Base-by-base conservation (phyloP, 208 protist genomes). In the Trypanosoma vivax region DNA sequence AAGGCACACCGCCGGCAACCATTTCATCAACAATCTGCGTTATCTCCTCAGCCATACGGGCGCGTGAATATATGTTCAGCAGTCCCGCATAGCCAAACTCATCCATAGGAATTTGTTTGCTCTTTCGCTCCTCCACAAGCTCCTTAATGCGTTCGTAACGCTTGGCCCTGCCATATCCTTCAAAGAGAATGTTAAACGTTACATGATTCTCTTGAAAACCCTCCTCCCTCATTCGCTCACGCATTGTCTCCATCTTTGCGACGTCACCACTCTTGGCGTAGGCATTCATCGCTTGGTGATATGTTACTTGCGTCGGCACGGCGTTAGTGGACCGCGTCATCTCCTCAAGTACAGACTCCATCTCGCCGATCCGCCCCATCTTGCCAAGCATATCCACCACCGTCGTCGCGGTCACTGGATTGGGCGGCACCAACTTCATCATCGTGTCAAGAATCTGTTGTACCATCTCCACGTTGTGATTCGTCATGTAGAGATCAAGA, bases 341-440 rank as follows among this genome's bases (percentile, higher is more conserved):
- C 55, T 92, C 80, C n/a, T 76, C 74, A 18, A 95, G 56, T 18
- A 95, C 73, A 14, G 75, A 70, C 60, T 95, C 85, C 85, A 95
- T 93, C 60, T 95, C 83, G 6, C 50, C 57, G 4, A 95, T 69
- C 0, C 83, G 67, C 2, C 89, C 89, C 89, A 93, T 93, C 64
- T 92, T 92, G 5, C 89, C 89, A 40, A 95, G 79, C 80, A 95
- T 90, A 55, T 95, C 89, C 21, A 95, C 76, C 19, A 95, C 89
- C 14, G 89, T 95, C 28, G 89, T 95, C 35, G 83, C 83, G 7
- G 85, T 95, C 10, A 92, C 73, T 10, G 83, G 80, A 60, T 95
- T 95, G 3, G 89, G 84, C 5, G 89, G 89, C 14, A 93, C 83
- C 1, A 87, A 70, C 52, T 79, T 58, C 85, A 95, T 95, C 89